Evolutionary conservation across 305 asterid genomes (phyloP).

Genomic region (Andrographis paniculata): DNA sequence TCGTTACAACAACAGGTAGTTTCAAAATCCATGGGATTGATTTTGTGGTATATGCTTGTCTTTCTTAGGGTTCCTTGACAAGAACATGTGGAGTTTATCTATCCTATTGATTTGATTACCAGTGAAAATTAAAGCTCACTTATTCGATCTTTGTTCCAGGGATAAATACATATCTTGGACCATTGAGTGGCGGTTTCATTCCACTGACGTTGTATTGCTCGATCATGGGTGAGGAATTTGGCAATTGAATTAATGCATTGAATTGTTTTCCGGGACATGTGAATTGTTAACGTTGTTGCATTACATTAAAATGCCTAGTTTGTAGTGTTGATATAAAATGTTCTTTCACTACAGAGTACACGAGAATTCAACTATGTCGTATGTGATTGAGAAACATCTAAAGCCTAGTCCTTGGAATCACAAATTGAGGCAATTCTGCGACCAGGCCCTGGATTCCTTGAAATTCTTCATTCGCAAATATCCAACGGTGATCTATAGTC

Average conservation of each 20-base stretch:
- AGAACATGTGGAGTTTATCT: background rate
- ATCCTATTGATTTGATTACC: slow-evolving; percentile 5
- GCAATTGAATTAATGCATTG: too few species aligned
- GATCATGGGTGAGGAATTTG: slow-evolving; percentile 66
- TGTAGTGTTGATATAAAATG: too few species aligned
- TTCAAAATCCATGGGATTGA: background rate
- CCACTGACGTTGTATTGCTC: slow-evolving; percentile 49
- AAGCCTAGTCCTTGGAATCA: slow-evolving; percentile 78
- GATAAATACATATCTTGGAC: slow-evolving; percentile 75
- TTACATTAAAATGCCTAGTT: too few species aligned
- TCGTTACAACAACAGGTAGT: slow-evolving; percentile 46
- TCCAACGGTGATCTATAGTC: slow-evolving; percentile 82
- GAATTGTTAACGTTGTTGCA: too few species aligned
- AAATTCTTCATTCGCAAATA: slow-evolving; percentile 59
- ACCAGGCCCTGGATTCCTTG: slow-evolving; percentile 49
- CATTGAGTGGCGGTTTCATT: slow-evolving; percentile 73
- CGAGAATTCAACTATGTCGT: slow-evolving; percentile 42
- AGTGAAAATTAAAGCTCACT: background rate
- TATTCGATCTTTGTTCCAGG: slow-evolving; percentile 36
- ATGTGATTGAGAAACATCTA: slow-evolving; percentile 63
- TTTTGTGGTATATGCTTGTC: background rate
- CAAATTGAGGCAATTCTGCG: slow-evolving; percentile 54
- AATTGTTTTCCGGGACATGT: too few species aligned
- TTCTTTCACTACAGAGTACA: slow-evolving; percentile 43
- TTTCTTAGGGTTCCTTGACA: slow-evolving; percentile 1